Evolutionary conservation across 257 asterid genomes (phyloP).

Genomic region (Nicotiana benthamiana): DNA sequence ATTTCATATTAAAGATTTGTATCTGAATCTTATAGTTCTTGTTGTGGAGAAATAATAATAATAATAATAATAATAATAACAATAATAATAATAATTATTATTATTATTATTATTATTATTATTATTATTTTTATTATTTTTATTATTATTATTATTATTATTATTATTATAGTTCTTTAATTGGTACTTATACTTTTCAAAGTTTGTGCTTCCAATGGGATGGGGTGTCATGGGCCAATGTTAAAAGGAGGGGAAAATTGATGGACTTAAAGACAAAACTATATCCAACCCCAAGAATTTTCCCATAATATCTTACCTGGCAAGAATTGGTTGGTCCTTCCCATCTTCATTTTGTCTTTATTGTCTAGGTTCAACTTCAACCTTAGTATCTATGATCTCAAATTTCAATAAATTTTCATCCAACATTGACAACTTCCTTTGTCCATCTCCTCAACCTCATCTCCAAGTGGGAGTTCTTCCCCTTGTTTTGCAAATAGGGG

Average conservation of each 20-base stretch:
- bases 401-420: neutral
- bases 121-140: neutral
- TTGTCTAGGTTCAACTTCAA: slow-evolving; percentile 30
- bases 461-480: slow-evolving; percentile 3
- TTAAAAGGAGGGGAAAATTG: slow-evolving; percentile 34
- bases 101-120: neutral
- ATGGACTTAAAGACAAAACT: slow-evolving; percentile 41
- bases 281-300: slow-evolving; percentile 31
- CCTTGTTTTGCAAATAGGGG: slow-evolving; percentile 7
- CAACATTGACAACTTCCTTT: neutral
- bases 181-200: neutral
- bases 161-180: neutral
- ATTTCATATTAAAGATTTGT: neutral
- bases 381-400: slow-evolving; percentile 7
- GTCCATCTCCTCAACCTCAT: neutral
- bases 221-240: slow-evolving; percentile 66
- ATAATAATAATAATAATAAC: neutral
- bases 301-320: slow-evolving; percentile 49
- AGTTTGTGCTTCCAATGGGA: slow-evolving; percentile 20
- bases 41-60: neutral
- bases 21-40: neutral
- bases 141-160: neutral
- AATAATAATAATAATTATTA: neutral
- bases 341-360: slow-evolving; percentile 37
- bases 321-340: slow-evolving; percentile 49